Evolutionary conservation across 2,329 filamentous ascomycete species (phyloP), one percentile per base, ranked within the genome.

Genomic region (Ophiostoma sp.): DNA sequence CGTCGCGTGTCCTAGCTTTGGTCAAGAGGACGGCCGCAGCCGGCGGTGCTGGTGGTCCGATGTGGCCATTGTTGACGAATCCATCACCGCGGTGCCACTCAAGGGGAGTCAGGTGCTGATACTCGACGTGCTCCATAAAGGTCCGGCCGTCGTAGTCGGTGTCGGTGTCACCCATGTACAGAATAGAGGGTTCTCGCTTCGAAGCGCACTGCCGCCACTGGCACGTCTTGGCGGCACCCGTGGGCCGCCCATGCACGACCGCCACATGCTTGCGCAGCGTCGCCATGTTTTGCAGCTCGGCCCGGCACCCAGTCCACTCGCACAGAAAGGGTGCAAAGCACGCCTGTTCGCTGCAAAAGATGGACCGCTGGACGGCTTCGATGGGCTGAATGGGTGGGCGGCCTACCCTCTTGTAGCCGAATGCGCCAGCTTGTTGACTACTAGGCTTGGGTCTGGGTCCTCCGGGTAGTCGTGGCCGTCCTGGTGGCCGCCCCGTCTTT

Each of bases 51-150:
- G 66, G 71, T 25, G 74, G 73, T 1, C 72, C 73, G 6, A 68
- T 8, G 31, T 74, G 66, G 68, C 75, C 69, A 45, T 36, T 81
- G 76, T 88, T 88, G 72, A 80, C 82, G 9, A 86, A 86, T 0
- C 89, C 89, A 70, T 91, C 89, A 19, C 89, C 89, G 57, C 87
- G 81, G 75, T 90, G 84, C 89, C 89, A 91, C 50, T 83, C 81
- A 72, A 88, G 81, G 1, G 85, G 84, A 15, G 83, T 78, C 61
- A 91, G 79, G 77, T 91, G 89, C n/a, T 76, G 77, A 74, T 84
- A 78, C 71, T 90, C 85, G 48, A 90, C 77, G 75, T 91, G 89
- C 1, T 79, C 76, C n/a, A 80, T 76, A 76, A 89, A 85, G 28
- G 81, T 80, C 0, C 31, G 57, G 17, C 77, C 73, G 31, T 76